Evolutionary conservation across 805 yeast genomes (phyloP).

Genomic region (Candida ipomoeae): DNA sequence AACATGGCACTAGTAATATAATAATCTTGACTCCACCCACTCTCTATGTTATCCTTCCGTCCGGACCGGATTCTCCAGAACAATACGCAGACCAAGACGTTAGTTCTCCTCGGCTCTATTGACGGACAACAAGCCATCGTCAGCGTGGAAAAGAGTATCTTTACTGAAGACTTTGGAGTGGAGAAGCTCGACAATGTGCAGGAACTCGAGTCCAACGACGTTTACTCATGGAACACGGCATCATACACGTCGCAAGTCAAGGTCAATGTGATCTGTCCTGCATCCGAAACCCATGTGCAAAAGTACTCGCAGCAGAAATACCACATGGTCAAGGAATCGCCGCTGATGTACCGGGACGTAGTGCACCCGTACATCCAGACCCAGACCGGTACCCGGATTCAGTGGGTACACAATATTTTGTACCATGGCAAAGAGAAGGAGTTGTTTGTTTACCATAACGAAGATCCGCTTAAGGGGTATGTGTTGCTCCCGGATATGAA

Average conservation of each 20-base stretch:
- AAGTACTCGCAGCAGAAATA: slow-evolving; percentile 63
- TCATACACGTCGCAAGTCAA: slow-evolving; percentile 53
- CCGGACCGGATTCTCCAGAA: slow-evolving; percentile 41
- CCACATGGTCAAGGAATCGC: slow-evolving; percentile 74
- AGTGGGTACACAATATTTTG: slow-evolving; percentile 88
- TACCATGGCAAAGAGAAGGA: slow-evolving; percentile 82
- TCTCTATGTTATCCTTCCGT: slow-evolving; percentile 1
- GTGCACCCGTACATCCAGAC: slow-evolving; percentile 75
- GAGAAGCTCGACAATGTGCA: slow-evolving; percentile 15
- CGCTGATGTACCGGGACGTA: slow-evolving; percentile 56
- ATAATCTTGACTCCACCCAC: too few relatives aligned
- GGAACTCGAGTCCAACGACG: slow-evolving; percentile 66
- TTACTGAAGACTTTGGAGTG: slow-evolving; percentile 18
- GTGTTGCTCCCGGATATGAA: slow-evolving; percentile 91
- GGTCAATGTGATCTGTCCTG: slow-evolving; percentile 79
- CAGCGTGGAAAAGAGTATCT: slow-evolving; percentile 69
- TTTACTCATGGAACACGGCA: slow-evolving; percentile 77
- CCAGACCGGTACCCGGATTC: slow-evolving; percentile 70
- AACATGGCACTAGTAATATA: too few relatives aligned
- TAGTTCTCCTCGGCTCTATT: slow-evolving; percentile 68
- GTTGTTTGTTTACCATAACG: slow-evolving; percentile 64
- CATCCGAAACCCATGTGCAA: slow-evolving; percentile 76
- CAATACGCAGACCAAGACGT: slow-evolving; percentile 63
- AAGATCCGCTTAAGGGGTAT: slow-evolving; percentile 54
- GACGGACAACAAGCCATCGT: slow-evolving; percentile 60